phyloP scores from a whole-genome alignment of 306 rosid species.

The Cicer judaicum region DNA sequence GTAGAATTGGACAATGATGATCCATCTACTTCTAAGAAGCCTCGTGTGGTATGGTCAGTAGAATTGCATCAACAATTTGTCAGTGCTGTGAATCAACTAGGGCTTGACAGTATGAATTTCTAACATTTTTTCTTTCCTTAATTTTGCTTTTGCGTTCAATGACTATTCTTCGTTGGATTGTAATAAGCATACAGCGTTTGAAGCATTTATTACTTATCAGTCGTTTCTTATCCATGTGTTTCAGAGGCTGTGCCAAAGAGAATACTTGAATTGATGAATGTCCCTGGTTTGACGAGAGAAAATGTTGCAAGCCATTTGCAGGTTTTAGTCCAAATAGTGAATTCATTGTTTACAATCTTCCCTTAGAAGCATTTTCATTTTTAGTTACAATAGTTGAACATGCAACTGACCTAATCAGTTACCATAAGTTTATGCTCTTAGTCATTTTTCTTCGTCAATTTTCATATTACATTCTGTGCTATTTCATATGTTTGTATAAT shows the following conservation, averaged over 20 bases:
- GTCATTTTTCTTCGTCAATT: neutral
- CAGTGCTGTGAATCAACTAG: constrained; percentile 84
- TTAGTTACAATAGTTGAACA: neutral
- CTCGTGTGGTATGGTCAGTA: constrained; percentile 86
- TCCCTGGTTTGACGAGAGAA: constrained; percentile 85
- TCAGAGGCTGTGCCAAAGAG: constrained; percentile 91
- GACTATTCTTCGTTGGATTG: constrained; percentile 3
- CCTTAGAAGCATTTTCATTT: neutral
- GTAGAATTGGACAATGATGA: constrained; percentile 53
- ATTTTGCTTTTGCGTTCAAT: constrained; percentile 6
- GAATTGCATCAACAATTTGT: constrained; percentile 88
- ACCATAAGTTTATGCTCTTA: constrained; percentile 16
- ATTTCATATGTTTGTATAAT: neutral
- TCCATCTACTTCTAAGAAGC: constrained; percentile 72
- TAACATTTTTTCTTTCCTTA: constrained; percentile 24
- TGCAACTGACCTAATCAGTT: neutral
- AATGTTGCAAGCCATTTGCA: constrained; percentile 91
- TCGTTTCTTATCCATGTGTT: constrained; percentile 32
- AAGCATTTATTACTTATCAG: constrained; percentile 38
- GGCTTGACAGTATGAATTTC: constrained; percentile 77
- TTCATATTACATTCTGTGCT: neutral
- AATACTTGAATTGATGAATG: constrained; percentile 84
- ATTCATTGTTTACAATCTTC: constrained; percentile 3
- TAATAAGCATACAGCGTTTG: constrained; percentile 23
- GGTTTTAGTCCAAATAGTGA: constrained; percentile 53